These are phyloP conservation scores for Sordaria brevicollis DNA, from an alignment of 495 filamentous ascomycete genomes.

Conservation along the genomic window DNA sequence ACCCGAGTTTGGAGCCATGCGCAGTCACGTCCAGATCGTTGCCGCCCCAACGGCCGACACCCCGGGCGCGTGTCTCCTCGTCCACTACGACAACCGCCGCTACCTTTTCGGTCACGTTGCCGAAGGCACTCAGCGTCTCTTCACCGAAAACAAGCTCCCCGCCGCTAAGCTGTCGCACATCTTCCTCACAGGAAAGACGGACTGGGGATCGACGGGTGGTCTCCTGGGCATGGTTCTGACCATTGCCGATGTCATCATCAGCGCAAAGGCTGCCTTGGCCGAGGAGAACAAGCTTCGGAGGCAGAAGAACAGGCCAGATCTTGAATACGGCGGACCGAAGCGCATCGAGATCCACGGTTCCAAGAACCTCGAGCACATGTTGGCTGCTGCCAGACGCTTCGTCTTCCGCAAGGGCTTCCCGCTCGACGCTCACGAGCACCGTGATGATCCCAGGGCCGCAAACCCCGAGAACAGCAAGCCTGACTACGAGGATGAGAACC, in stretches of 20 bases:
- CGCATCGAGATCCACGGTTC: slow-evolving; percentile 63
- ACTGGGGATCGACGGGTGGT: slow-evolving; percentile 71
- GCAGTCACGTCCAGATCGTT: slow-evolving; percentile 58
- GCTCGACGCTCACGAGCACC: slow-evolving; percentile 54
- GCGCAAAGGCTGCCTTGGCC: slow-evolving; percentile 12
- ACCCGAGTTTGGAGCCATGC: slow-evolving; percentile 40
- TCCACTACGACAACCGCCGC: slow-evolving; percentile 68
- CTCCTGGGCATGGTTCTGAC: slow-evolving; percentile 76
- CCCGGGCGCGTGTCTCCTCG: slow-evolving; percentile 61
- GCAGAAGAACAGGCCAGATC: slow-evolving; percentile 17
- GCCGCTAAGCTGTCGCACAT: slow-evolving; percentile 56
- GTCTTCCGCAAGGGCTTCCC: slow-evolving; percentile 81
- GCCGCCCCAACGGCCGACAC: slow-evolving; percentile 87
- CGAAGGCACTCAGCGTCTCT: slow-evolving; percentile 78
- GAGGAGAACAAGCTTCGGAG: slow-evolving; percentile 20
- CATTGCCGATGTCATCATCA: slow-evolving; percentile 52
- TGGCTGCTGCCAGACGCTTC: slow-evolving; percentile 77
- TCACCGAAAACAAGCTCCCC: slow-evolving; percentile 50
- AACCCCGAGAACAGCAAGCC: slow-evolving; percentile 30
- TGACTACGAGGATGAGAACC: slow-evolving; percentile 61
- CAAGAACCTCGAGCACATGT: slow-evolving; percentile 61
- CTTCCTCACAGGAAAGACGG: slow-evolving; percentile 67
- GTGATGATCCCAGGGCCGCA: slow-evolving; percentile 22
- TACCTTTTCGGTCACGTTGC: slow-evolving; percentile 81
- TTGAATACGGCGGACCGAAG: neutral